phyloP scores from a whole-genome alignment of 129 eudicot genomes.

The Solidago caesia region DNA sequence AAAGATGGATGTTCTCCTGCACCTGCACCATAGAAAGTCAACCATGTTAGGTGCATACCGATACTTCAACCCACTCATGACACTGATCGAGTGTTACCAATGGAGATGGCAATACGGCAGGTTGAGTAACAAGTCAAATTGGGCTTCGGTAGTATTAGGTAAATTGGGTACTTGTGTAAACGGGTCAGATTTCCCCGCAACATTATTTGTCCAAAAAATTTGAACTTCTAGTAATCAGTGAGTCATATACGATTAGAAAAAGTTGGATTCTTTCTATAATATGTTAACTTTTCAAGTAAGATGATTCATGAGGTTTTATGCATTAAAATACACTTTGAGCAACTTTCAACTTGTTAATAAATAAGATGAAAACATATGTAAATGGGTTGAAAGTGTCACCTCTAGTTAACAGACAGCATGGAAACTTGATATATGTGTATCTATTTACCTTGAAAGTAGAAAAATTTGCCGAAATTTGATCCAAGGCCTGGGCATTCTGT shows the following conservation, averaged over 20 bases:
- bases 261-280: background rate
- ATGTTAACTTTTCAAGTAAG: background rate
- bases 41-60: conserved; percentile 3
- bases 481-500: conserved; percentile 49
- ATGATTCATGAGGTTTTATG: background rate
- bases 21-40: conserved; percentile 33
- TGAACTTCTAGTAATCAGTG: background rate
- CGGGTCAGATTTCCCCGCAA: background rate
- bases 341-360: background rate
- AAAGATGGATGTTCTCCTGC: conserved; percentile 56
- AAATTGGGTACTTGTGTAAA: background rate
- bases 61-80: background rate
- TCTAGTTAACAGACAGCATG: background rate
- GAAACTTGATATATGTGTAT: background rate
- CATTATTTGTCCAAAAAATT: background rate
- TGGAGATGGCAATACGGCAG: background rate
- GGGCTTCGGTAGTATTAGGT: too few species aligned
- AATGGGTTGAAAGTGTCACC: background rate
- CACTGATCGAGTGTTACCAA: background rate
- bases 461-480: conserved; percentile 54
- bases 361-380: too few species aligned
- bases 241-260: background rate
- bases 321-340: background rate
- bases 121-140: background rate
- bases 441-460: conserved; percentile 41